Base-by-base conservation (phyloP, 495 filamentous ascomycete genomes). In the Ascodesmis nigricans region DNA sequence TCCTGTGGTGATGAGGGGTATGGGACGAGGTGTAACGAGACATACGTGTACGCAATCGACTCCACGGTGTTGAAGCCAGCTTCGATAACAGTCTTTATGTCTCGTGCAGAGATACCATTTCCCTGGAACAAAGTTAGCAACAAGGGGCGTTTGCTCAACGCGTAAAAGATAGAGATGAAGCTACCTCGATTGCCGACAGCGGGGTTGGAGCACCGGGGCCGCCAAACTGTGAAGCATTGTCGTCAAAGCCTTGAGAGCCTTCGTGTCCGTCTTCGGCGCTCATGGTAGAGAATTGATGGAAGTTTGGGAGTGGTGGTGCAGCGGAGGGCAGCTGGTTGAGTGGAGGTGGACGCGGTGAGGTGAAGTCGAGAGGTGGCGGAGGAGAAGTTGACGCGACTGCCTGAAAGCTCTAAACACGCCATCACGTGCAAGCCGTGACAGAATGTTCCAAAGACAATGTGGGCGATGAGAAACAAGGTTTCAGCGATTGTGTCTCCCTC, bases 41-140 rank as follows among this genome's bases (percentile, higher is more conserved):
- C 45, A 25, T 56, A 76, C 58, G 87, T 92, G 54, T 95, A 97
- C 21, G 87, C 87, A 23, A 97, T 72, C 0, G 81, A 71, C 54
- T 97, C 87, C 13, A 97, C 80, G 3, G 87, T 97, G 52, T 92
- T 74, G 48, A 71, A 97, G 2, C 87, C 87, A 18, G 77, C 84
- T 53, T 95, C 87, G 20, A 90, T 59, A 20, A 95, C 67, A 25
- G 90, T 60, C 50, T 95, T 84, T 46, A 93, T 90, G 53, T 97
- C 87, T 36, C 87, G 69, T 19, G 78, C 78, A n/a, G 78, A 90
- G 39, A 97, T 59, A 2, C 90, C 87, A 27, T 52, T 52, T 6
- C 49, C 73, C 71, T 47, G 80, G 55, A 23, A 78, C 75, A 75
- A 87, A 30, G 17, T 14, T n/a, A n/a, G n/a, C n/a, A n/a, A n/a